Base-by-base conservation (phyloP, 2,329 filamentous ascomycete species). In the Verticillium nonalfalfae region DNA sequence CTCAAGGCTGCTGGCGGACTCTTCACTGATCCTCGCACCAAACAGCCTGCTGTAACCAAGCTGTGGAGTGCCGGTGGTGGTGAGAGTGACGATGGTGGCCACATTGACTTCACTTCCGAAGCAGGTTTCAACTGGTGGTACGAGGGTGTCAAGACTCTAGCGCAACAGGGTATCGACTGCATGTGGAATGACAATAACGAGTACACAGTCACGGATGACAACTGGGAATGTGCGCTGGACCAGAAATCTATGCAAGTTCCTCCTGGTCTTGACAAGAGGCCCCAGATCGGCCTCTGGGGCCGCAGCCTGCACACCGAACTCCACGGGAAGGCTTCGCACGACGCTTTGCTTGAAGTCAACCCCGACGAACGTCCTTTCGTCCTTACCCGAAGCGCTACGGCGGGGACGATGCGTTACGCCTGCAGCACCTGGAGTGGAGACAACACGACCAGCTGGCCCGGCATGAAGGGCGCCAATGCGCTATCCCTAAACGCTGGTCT, bases 121-220 rank as follows among this genome's bases (percentile, higher is more conserved):
- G 81, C 81, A 0, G 88, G 86, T 0, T 91, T 85, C 68, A 76
- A 85, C 15, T 91, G 87, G 86, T 91, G 89, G 89, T 88, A 85
- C 63, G 77, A 89, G 1, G 88, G 89, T 1, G 84, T 90, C 9
- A 81, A 83, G 62, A 81, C 79, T 58, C 77, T 91, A 1, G 85
- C 85, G 60, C 75, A 82, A 33, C 74, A 84, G 9, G 88, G 88
- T 1, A 88, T 91, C 61, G 88, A 90, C 66, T 88, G 82, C 57
- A 90, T 91, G 75, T 91, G 89, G 89, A 91, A 91, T 66, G 89
- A 91, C 70, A 91, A 91, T 73, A 91, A 91, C 66, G 89, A 91
- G 71, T 91, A 90, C 70, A 86, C 85, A 0, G 79, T 90, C 2
- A 81, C 85, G 0, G 79, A 84, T 63, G 89, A 91, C 62, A 77